A percentile compares a stretch with the other conserved stretches of the same genome.
These are phyloP conservation scores for Kluyveromyces lactis DNA, from an alignment of 805 yeast genomes.

Conservation along the genomic window DNA sequence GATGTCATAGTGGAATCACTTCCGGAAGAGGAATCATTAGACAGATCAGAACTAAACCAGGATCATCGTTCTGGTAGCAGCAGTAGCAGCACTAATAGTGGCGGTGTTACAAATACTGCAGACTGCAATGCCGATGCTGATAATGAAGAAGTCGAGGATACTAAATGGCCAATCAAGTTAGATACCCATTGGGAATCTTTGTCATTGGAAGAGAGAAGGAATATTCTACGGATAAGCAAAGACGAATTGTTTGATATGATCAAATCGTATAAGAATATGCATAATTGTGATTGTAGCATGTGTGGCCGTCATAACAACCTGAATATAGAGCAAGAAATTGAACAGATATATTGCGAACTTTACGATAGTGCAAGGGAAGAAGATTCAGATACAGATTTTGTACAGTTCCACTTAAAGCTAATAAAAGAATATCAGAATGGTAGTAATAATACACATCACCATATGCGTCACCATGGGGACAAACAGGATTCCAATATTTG, in stretches of 20 bases:
- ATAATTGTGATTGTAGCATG: constrained; percentile 58
- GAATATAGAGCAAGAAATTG: constrained; percentile 70
- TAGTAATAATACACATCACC: constrained; percentile 9
- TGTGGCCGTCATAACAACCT: constrained; percentile 63
- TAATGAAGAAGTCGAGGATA: constrained; percentile 7
- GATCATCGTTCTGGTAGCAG: no score
- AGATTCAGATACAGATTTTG: constrained; percentile 26
- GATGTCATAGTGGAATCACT: constrained; percentile 59
- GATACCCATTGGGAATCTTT: constrained; percentile 55
- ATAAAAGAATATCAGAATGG: constrained; percentile 27
- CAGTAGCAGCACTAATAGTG: background rate
- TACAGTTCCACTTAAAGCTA: constrained; percentile 26
- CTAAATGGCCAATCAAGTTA: constrained; percentile 20
- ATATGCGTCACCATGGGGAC: background rate
- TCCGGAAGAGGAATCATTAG: constrained; percentile 10
- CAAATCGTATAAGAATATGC: constrained; percentile 44
- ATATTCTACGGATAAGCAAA: constrained; percentile 58
- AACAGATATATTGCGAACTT: constrained; percentile 60
- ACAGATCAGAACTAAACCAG: background rate
- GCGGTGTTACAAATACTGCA: constrained; percentile 33
- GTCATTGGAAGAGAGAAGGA: constrained; percentile 48
- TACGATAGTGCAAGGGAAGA: constrained; percentile 41
- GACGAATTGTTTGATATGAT: constrained; percentile 59
- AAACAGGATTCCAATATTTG: background rate
- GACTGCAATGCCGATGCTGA: constrained; percentile 59